Evolutionary conservation across 768 basidiomycete genomes (phyloP).

Genomic region (Xerocomellus intermedius): DNA sequence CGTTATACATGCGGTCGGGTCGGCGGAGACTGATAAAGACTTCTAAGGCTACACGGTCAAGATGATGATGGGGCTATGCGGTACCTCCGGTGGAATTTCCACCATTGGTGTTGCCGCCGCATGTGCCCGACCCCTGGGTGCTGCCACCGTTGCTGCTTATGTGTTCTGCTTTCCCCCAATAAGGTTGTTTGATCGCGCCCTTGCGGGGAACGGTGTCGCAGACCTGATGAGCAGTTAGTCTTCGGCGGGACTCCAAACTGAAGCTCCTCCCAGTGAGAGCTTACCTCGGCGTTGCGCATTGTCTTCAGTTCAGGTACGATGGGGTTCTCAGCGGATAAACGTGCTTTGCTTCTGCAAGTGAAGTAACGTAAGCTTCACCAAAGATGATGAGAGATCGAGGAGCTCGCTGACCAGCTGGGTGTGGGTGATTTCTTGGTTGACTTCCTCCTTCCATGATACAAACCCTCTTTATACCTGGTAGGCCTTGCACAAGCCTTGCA

Average conservation of each 20-base stretch:
- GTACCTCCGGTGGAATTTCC: not conserved
- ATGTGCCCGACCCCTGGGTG: not conserved
- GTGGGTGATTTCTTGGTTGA: not conserved
- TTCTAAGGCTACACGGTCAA: slow-evolving; percentile 10
- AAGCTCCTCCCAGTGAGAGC: not conserved
- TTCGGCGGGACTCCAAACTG: not conserved
- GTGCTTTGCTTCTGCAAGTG: slow-evolving; percentile 2
- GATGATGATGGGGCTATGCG: no score
- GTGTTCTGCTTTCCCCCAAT: not conserved
- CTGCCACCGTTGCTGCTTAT: not conserved
- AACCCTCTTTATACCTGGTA: slow-evolving; percentile 16
- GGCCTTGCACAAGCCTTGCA: not conserved
- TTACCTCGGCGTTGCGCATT: slow-evolving; percentile 15
- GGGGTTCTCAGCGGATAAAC: not conserved
- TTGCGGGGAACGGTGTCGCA: not conserved
- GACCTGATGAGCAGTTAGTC: slow-evolving; percentile 11
- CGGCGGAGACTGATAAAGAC: not conserved
- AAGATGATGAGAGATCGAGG: not conserved
- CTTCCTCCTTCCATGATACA: not conserved
- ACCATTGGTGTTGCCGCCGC: not conserved
- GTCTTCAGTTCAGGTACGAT: not conserved
- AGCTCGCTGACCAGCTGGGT: slow-evolving; percentile 11
- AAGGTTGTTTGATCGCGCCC: slow-evolving; percentile 14
- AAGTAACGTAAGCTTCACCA: not conserved
- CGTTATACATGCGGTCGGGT: not conserved